Conservation (phyloP, 768 basidiomycete genomes). For the Podaxis sp. region DNA sequence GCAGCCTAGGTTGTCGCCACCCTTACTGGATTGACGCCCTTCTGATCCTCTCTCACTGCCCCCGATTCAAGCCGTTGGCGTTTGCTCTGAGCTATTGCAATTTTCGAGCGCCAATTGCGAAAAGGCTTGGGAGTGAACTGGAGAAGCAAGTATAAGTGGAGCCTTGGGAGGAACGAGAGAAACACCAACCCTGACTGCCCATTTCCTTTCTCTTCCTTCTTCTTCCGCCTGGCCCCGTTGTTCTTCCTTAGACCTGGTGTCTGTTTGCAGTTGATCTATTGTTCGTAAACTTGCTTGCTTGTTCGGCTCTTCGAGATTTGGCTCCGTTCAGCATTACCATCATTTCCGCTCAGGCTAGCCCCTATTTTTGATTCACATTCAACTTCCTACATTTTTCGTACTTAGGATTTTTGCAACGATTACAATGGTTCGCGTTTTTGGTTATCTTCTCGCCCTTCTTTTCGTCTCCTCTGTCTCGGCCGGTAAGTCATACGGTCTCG, state of each 20-base stretch:
- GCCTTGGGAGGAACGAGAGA: not conserved
- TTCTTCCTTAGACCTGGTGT: conserved; percentile 7
- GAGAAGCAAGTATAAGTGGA: not conserved
- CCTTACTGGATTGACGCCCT: not conserved
- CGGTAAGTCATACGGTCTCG: not conserved
- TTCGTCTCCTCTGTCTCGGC: conserved; percentile 1
- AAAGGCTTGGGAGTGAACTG: not conserved
- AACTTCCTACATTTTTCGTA: no score
- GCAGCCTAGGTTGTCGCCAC: not conserved
- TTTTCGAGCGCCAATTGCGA: not conserved
- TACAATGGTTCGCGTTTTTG: conserved; percentile 9
- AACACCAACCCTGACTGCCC: not conserved
- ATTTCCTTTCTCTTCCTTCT: not conserved
- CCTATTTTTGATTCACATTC: conserved; percentile 8
- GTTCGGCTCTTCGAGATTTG: not conserved
- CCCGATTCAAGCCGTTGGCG: not conserved
- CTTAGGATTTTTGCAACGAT: not conserved
- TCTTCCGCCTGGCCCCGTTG: not conserved
- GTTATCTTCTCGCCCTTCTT: not conserved
- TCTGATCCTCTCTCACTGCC: not conserved
- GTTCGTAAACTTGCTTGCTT: not conserved
- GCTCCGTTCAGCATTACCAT: not conserved
- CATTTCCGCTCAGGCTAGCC: conserved; percentile 6
- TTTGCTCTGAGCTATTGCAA: not conserved
- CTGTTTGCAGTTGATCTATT: not conserved